Percentiles rank a stretch among this genome's conserved stretches.
These are phyloP conservation scores for Verbena officinalis DNA, from an alignment of 257 asterid genomes.

Conservation along the genomic window DNA sequence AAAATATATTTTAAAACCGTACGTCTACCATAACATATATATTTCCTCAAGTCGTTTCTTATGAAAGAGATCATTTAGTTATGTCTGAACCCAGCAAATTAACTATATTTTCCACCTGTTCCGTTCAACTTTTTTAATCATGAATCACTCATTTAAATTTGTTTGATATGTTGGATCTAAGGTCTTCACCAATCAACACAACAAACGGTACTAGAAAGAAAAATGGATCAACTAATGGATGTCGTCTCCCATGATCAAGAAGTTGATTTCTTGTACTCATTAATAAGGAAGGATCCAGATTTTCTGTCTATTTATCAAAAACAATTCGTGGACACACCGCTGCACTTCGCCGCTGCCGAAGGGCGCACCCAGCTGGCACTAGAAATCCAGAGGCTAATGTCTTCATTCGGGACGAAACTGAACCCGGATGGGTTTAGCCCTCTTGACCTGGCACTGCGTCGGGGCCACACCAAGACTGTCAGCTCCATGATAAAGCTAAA, in stretches of 20 bases:
- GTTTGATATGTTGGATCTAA: too few relatives aligned
- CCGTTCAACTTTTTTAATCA: too few relatives aligned
- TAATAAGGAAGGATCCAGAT: not conserved
- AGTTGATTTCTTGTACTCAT: not conserved
- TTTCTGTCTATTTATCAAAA: not conserved
- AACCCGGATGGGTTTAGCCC: not conserved
- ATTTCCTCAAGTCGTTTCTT: too few relatives aligned
- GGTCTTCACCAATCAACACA: too few relatives aligned
- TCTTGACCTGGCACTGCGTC: not conserved
- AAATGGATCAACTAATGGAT: too few relatives aligned
- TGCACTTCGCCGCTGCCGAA: not conserved
- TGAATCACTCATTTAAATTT: too few relatives aligned
- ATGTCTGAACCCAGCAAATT: too few relatives aligned
- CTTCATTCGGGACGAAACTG: not conserved
- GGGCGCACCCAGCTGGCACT: not conserved
- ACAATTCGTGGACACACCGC: not conserved
- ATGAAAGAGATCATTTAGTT: too few relatives aligned
- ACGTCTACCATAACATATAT: too few relatives aligned
- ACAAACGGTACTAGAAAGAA: too few relatives aligned
- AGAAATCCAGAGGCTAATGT: not conserved
- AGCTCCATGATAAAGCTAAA: not conserved
- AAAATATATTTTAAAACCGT: too few relatives aligned
- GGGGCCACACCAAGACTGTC: not conserved
- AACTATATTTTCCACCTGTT: too few relatives aligned
- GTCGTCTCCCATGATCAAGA: not conserved